phyloP scores from a whole-genome alignment of 768 basidiomycete species.

The Punctularia strigosozonata region DNA sequence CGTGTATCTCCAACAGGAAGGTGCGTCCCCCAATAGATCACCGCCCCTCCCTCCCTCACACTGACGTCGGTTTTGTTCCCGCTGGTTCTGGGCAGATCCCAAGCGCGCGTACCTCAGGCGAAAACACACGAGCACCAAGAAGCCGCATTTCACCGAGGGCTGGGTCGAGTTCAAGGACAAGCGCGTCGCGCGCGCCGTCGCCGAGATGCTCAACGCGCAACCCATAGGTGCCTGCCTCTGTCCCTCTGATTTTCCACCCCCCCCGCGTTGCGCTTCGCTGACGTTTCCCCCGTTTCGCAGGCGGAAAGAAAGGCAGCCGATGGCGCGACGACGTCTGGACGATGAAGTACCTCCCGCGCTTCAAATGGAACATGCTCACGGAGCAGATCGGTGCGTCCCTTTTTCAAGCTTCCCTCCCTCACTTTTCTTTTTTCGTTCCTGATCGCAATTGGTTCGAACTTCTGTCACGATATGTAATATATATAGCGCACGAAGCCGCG shows the following conservation, averaged over 20 bases:
- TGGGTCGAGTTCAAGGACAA: constrained; percentile 99
- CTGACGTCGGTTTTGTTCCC: too few species aligned
- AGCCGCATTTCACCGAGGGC: constrained; percentile 86
- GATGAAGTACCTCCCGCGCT: constrained; percentile 95
- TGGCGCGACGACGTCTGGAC: constrained; percentile 99
- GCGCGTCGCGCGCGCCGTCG: constrained; percentile 77
- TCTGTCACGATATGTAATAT: too few species aligned
- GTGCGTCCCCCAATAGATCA: constrained; percentile 25
- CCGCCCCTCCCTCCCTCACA: not conserved
- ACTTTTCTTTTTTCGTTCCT: not conserved
- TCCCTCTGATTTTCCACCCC: too few species aligned
- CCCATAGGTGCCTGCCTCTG: too few species aligned
- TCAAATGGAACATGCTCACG: constrained; percentile 98
- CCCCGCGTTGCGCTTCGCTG: too few species aligned
- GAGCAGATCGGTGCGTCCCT: constrained; percentile 85
- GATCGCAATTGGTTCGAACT: too few species aligned
- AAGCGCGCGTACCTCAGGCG: constrained; percentile 78
- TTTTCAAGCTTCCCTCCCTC: not conserved
- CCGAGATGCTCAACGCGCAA: constrained; percentile 93
- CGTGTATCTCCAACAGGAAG: constrained; percentile 91
- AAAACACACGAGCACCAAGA: constrained; percentile 76
- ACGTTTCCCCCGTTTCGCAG: too few species aligned
- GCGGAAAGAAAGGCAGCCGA: constrained; percentile 80
- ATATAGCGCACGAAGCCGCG: constrained; percentile 83
- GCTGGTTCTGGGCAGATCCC: too few species aligned